These are phyloP conservation scores for Torulaspora globosa DNA, from an alignment of 1,139 yeast genomes.

Conservation along the genomic window DNA sequence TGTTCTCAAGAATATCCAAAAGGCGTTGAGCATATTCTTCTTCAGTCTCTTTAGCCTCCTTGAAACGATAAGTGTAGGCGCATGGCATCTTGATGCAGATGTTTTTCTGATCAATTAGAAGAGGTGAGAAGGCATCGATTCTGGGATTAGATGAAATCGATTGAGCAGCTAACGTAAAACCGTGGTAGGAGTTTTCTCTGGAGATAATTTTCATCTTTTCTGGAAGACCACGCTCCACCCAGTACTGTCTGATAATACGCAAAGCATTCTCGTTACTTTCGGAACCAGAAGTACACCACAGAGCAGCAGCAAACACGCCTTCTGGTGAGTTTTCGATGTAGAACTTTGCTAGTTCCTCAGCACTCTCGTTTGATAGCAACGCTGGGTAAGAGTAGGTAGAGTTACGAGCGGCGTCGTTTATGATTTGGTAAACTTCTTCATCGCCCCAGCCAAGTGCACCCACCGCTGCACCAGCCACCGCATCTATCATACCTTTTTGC, in stretches of 20 bases:
- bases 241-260: constrained; percentile 55
- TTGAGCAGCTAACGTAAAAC: constrained; percentile 53
- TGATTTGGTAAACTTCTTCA: constrained; percentile 46
- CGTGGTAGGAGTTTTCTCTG: constrained; percentile 55
- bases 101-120: constrained; percentile 39
- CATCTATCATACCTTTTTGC: constrained; percentile 45
- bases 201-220: constrained; percentile 50
- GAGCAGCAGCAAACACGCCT: constrained; percentile 53
- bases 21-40: constrained; percentile 49
- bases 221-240: constrained; percentile 47
- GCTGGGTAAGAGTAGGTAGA: constrained; percentile 47
- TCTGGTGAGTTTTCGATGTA: constrained; percentile 53
- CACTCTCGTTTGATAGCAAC: constrained; percentile 42
- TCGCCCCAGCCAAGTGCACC: constrained; percentile 61
- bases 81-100: constrained; percentile 37
- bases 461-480: constrained; percentile 63
- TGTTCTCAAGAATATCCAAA: constrained; percentile 46
- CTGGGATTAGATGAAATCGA: constrained; percentile 44
- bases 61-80: constrained; percentile 48
- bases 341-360: constrained; percentile 50
- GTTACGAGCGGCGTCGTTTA: constrained; percentile 47
- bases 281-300: constrained; percentile 52
- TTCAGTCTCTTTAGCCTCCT: constrained; percentile 44
- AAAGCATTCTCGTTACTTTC: constrained; percentile 59
- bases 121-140: constrained; percentile 9